A percentile compares a stretch with the other conserved stretches of the same genome.
Conservation (phyloP, 108 stramenopile species). For the Cylindrotheca fusiformis region DNA sequence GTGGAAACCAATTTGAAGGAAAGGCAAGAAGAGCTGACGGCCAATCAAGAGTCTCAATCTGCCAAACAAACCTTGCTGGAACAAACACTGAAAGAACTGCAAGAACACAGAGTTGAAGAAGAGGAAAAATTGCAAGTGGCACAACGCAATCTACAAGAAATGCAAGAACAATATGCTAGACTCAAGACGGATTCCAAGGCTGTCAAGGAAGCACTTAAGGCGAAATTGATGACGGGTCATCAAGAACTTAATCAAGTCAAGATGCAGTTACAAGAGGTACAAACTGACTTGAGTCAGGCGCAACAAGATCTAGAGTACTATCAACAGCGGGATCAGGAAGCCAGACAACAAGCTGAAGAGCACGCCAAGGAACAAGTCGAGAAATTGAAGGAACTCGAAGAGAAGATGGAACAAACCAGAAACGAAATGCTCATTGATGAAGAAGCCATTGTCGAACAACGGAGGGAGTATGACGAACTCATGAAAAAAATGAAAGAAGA, state of each 20-base stretch:
- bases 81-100: conserved; percentile 32
- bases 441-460: conserved; percentile 37
- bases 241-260: conserved; percentile 20
- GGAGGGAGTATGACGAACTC: conserved; percentile 21
- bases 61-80: conserved; percentile 28
- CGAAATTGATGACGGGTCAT: conserved; percentile 26
- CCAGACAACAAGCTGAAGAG: conserved; percentile 4
- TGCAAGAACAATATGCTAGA: conserved; percentile 10
- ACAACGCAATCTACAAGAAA: conserved; percentile 19
- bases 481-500: conserved; percentile 14
- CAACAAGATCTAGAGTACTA: background rate
- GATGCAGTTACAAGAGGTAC: conserved; percentile 14
- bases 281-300: conserved; percentile 6
- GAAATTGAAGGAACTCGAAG: conserved; percentile 17
- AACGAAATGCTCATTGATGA: conserved; percentile 40
- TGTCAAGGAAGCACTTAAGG: conserved; percentile 33
- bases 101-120: conserved; percentile 15
- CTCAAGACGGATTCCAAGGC: conserved; percentile 21
- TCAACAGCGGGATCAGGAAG: conserved; percentile 12
- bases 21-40: conserved; percentile 9
- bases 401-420: conserved; percentile 28
- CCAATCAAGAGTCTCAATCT: conserved; percentile 8
- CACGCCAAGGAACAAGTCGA: conserved; percentile 10
- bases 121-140: conserved; percentile 28
- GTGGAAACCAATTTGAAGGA: conserved; percentile 18